Evolutionary conservation across 108 stramenopile species (phyloP), one percentile per base, ranked within the genome.

Genomic region (Cyclotella baltica): DNA sequence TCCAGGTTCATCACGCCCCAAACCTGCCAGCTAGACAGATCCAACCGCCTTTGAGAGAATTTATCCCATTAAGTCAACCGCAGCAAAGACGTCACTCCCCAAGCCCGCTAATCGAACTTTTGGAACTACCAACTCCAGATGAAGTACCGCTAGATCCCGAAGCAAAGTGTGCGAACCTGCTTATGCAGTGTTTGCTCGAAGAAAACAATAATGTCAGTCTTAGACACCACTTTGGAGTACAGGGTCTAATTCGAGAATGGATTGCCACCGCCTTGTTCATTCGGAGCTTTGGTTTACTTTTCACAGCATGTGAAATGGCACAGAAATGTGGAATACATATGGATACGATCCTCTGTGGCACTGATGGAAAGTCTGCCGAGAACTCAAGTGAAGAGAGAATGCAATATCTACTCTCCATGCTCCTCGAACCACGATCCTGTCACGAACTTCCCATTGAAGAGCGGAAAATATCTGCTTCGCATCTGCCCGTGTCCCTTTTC

Each of bases 181-280:
- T 61, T 1, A 2, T 61, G 5, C 0, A 33, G 31, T 8, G 31
- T 16, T 16, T 33, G 4, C 13, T 11, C 0, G n/a, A 34, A 0
- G 11, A 33, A 13, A 34, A 16, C 31, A 2, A 16, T 16, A 31
- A 61, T 61, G 11, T 31, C 22, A 43, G n/a, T 29, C 33, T 69
- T 34, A 77, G 62, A 40, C 13, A 82, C 64, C 85, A 85, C 53
- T 85, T 78, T 70, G 85, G 85, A 31, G 18, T 85, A 20, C 67
- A 62, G 18, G 73, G 53, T 70, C 58, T 77, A 23, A 82, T 85
- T 50, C 63, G 80, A 20, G 59, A 66, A 13, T 82, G 80, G 85
- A 74, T 85, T 13, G 67, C 85, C 18, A 40, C 78, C 36, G 80
- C 85, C 31, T 68, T 85, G 4, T 25, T 34, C 0, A 76, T 76